Conservation (phyloP, 495 filamentous ascomycete species). For the Alectoria sarmentosa region DNA sequence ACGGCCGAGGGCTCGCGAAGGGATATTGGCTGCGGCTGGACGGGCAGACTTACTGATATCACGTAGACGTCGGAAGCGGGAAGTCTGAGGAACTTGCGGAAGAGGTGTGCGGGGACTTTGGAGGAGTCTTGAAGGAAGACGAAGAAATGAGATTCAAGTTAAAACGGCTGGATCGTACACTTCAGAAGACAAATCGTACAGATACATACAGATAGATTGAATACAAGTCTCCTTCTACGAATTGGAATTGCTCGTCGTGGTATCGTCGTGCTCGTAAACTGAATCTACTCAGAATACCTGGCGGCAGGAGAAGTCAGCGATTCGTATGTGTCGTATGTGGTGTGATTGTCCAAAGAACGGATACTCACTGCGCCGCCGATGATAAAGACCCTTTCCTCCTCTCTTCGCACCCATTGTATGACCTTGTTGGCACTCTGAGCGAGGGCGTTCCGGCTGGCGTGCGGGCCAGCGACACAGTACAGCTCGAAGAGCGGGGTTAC, state of each 20-base stretch:
- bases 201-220: background rate
- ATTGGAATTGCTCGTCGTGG: background rate
- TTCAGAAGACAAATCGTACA: too few relatives aligned
- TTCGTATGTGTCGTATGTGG: too few relatives aligned
- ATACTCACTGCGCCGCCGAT: conserved; percentile 75
- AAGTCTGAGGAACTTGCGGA: background rate
- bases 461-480: conserved; percentile 83
- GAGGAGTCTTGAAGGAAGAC: background rate
- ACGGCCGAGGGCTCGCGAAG: background rate
- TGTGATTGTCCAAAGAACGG: background rate
- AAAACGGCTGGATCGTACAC: background rate
- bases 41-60: background rate
- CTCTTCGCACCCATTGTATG: conserved; percentile 78
- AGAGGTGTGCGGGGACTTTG: background rate
- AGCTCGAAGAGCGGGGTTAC: conserved; percentile 84
- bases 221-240: background rate
- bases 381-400: conserved; percentile 92
- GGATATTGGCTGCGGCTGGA: background rate
- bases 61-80: background rate
- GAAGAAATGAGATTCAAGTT: background rate
- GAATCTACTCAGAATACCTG: conserved; percentile 16
- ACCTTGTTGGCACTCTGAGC: conserved; percentile 82
- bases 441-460: conserved; percentile 66
- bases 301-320: background rate
- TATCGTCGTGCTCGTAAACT: background rate